Evolutionary conservation across 768 basidiomycete genomes (phyloP).

Genomic region (Kwoniella europaea): DNA sequence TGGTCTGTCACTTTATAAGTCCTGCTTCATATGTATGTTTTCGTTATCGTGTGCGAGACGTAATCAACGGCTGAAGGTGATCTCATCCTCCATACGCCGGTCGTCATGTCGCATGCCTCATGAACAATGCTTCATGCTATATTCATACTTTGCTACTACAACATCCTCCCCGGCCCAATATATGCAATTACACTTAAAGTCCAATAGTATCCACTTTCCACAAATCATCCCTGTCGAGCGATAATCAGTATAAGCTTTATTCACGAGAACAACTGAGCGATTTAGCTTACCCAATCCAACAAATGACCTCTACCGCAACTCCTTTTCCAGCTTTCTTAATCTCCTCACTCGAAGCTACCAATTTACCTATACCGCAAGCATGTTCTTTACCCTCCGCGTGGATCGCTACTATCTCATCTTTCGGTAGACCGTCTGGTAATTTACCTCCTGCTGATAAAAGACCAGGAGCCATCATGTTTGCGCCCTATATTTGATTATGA

Average conservation of each 20-base stretch:
- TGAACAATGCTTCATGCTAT: not conserved
- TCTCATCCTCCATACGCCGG: too few relatives aligned
- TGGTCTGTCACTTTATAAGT: too few relatives aligned
- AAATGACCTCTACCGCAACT: conserved; percentile 82
- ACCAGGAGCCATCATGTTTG: conserved; percentile 69
- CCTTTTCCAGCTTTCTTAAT: conserved; percentile 89
- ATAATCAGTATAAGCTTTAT: not conserved
- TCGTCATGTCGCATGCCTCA: not conserved
- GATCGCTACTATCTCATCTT: conserved; percentile 82
- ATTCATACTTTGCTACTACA: not conserved
- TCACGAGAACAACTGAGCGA: not conserved
- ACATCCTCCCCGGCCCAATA: not conserved
- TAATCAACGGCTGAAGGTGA: too few relatives aligned
- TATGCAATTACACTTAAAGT: conserved; percentile 9
- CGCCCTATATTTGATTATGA: conserved; percentile 45
- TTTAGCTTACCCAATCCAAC: conserved; percentile 55
- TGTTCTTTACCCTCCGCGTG: conserved; percentile 95
- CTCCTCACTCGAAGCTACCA: conserved; percentile 82
- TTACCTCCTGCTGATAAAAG: conserved; percentile 89
- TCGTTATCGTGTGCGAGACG: too few relatives aligned
- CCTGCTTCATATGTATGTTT: too few relatives aligned
- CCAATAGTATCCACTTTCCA: conserved; percentile 34
- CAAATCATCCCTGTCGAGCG: conserved; percentile 23
- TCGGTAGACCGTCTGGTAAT: conserved; percentile 75
- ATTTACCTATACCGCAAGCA: conserved; percentile 82